Base-by-base conservation (phyloP, 2,329 filamentous ascomycete genomes). In the Metarhizium sp. region DNA sequence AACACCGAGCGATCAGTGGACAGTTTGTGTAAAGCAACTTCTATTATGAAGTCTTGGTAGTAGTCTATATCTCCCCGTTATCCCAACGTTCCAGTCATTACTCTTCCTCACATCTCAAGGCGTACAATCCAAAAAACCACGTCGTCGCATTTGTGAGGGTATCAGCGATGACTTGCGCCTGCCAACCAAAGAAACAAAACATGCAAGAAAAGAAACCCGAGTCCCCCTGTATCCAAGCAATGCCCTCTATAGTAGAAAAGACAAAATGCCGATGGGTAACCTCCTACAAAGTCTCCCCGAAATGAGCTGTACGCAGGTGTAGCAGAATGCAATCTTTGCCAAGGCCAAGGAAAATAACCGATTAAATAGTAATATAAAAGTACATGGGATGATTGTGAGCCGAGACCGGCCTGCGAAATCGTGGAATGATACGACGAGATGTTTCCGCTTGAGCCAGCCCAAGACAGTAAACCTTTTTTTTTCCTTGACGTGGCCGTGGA, bases 371-470 rank as follows among this genome's bases (percentile, higher is more conserved):
- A 6, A 48, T 48, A 48, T 48, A 30, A 20, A 45, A 45, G 45
- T 48, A 48, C 45, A 48, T 16, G 25, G 45, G 6, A 48, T 29
- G 45, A 48, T 30, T 48, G 45, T 48, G 25, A 14, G 43, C 43
- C 7, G 43, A 46, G 43, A 13, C 6, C 20, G 7, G 20, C 40
- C 4, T n/a, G 25, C 25, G n/a, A 25, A 20, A 48, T 30, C 34
- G 16, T 8, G 38, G 43, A 29, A 30, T 16, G n/a, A 2, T 13
- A 52, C 6, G 42, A 34, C 14, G 40, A 49, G 18, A 29, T 5
- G 18, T 45, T 43, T 50, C 57, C 57, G 56, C 56, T 62, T 60
- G 63, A 57, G 55, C 63, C 62, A 59, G 63, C 52, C 61, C 58
- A 63, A 55, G 60, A 57, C 55, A 54, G 53, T 55, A 50, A 47